These are phyloP conservation scores for Chimonanthus praecox DNA, from an alignment of 164 flowering plant genomes.

Conservation along the genomic window DNA sequence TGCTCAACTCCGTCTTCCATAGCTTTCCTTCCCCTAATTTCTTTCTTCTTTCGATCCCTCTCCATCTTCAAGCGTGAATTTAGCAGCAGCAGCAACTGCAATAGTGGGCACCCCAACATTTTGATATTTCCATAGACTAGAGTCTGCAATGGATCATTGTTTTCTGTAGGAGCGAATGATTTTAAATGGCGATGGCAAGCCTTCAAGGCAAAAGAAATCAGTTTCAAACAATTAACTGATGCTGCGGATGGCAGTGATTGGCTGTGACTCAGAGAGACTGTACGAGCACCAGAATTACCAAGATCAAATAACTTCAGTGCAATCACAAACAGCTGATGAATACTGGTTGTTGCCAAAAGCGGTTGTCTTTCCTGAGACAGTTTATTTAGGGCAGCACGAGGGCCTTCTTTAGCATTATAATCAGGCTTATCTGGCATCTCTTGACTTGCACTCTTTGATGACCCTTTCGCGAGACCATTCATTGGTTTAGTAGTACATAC, in stretches of 20 bases:
- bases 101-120: conserved; percentile 50
- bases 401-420: conserved; percentile 15
- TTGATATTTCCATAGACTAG: conserved; percentile 62
- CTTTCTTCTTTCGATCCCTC: conserved; percentile 35
- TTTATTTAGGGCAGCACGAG: conserved; percentile 22
- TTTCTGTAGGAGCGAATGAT: conserved; percentile 27
- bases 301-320: conserved; percentile 24
- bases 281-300: conserved; percentile 13
- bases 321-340: conserved; percentile 37
- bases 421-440: conserved; percentile 21
- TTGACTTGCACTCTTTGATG: conserved; percentile 22
- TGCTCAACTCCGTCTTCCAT: conserved; percentile 40
- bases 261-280: conserved; percentile 40
- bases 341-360: conserved; percentile 62
- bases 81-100: conserved; percentile 50
- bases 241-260: conserved; percentile 32
- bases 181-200: conserved; percentile 45
- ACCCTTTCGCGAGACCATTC: conserved; percentile 29
- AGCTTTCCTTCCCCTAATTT: conserved; percentile 38
- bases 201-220: conserved; percentile 44
- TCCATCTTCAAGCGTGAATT: conserved; percentile 26
- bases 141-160: conserved; percentile 46
- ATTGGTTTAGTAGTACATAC: conserved; percentile 19
- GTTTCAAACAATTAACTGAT: conserved; percentile 21
- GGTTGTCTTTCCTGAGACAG: conserved; percentile 31